Evolutionary conservation across 495 filamentous ascomycete genomes (phyloP), one percentile per base, ranked within the genome.

Genomic region (Chaetomium tenue): DNA sequence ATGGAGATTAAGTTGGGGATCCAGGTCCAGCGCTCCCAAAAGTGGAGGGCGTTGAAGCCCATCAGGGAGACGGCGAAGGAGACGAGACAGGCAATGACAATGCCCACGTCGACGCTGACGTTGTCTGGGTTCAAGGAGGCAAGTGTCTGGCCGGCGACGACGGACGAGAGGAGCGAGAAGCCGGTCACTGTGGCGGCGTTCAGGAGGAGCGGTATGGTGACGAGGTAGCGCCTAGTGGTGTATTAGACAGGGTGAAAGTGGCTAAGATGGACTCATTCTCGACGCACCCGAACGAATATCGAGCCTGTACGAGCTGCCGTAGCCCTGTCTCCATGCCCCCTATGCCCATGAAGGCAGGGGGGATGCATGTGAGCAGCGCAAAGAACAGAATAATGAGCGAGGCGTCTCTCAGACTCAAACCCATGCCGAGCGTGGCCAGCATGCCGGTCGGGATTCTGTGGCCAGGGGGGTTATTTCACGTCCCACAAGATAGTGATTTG

Each of bases 311-410:
- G 67, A 85, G 79, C 74, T 85, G 83, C n/a, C 83, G 74, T 67
- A 86, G 67, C 5, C 83, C 83, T 11, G 82, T 85, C 8, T 78
- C 68, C 46, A 81, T 76, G 11, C 81, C 82, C 39, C 79, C 79
- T 26, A 80, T 82, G 28, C 78, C 79, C 70, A 86, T 80, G 66
- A 83, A 86, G 13, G 81, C 82, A 5, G 81, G 79, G 0, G 81
- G 82, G 28, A 83, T 66, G 2, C 78, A 79, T 39, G 76, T 81
- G 16, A 84, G 71, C 57, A 84, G 69, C 51, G 77, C 77, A 59
- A 85, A 84, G 73, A 86, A 86, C 18, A 87, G 59, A 59, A 86
- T 87, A 60, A 83, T 78, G 28, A 87, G 70, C 9, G 80, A 79
- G 1, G 81, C 73, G 65, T 87, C 83, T 46, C 83, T 71, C n/a